Evolutionary conservation across 2,329 filamentous ascomycete species (phyloP).

Genomic region (Cadophora luteo-olivacea): DNA sequence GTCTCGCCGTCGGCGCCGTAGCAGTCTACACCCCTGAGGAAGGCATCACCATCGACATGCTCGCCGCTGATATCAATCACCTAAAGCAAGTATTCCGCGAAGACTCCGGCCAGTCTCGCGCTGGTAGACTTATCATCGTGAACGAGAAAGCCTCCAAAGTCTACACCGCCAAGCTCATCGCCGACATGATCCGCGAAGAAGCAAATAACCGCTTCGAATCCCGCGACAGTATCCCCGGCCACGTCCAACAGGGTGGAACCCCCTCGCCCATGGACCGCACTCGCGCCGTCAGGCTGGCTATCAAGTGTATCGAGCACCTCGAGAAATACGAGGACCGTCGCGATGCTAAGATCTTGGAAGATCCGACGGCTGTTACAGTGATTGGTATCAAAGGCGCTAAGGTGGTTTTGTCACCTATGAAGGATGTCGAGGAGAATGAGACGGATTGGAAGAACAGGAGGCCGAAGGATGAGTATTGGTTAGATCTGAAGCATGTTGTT

Average conservation of each 20-base stretch:
- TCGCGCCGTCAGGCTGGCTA: slow-evolving; percentile 87
- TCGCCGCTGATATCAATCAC: slow-evolving; percentile 87
- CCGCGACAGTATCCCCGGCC: slow-evolving; percentile 87
- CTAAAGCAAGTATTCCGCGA: slow-evolving; percentile 84
- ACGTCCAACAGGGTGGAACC: slow-evolving; percentile 92
- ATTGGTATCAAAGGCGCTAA: slow-evolving; percentile 93
- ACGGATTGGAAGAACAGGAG: slow-evolving; percentile 94
- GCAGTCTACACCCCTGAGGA: slow-evolving; percentile 98
- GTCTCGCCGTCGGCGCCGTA: slow-evolving; percentile 87
- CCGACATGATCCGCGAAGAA: slow-evolving; percentile 94
- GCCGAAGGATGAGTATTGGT: slow-evolving; percentile 86
- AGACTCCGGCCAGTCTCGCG: slow-evolving; percentile 87
- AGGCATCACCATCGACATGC: slow-evolving; percentile 91
- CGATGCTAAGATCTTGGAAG: slow-evolving; percentile 71
- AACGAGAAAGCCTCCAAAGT: slow-evolving; percentile 93
- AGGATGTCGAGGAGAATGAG: slow-evolving; percentile 78
- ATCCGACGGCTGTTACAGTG: slow-evolving; percentile 77
- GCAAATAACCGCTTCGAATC: slow-evolving; percentile 91
- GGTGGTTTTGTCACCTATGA: slow-evolving; percentile 86
- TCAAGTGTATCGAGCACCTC: slow-evolving; percentile 92
- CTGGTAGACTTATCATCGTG: slow-evolving; percentile 92
- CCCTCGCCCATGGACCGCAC: slow-evolving; percentile 97
- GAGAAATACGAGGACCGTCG: slow-evolving; percentile 75
- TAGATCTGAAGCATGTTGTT: slow-evolving; percentile 78
- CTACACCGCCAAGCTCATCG: slow-evolving; percentile 92